Evolutionary conservation across 148 eudicot species (phyloP).

Genomic region (Fagopyrum tataricum): DNA sequence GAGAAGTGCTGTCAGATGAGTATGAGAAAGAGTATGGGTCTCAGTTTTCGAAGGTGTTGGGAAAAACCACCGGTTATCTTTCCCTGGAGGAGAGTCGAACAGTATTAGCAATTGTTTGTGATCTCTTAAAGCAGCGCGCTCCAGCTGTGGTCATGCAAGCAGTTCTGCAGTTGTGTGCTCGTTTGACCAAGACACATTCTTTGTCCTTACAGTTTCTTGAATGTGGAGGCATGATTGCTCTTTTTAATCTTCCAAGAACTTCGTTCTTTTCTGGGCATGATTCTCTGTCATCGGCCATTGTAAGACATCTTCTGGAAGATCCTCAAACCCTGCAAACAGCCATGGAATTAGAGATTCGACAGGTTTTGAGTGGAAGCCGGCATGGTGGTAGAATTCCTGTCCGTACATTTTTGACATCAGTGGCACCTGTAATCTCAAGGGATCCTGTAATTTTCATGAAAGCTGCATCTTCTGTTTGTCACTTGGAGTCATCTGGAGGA

Average conservation of each 20-base stretch:
- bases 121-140: slow-evolving; percentile 66
- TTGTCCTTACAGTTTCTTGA: slow-evolving; percentile 79
- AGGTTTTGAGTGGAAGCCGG: slow-evolving; percentile 66
- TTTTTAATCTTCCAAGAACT: slow-evolving; percentile 73
- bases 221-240: slow-evolving; percentile 73
- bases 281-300: slow-evolving; percentile 81
- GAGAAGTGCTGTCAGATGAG: slow-evolving; percentile 24
- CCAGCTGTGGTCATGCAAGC: slow-evolving; percentile 93
- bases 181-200: slow-evolving; percentile 79
- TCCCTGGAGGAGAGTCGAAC: slow-evolving; percentile 68
- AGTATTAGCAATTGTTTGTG: slow-evolving; percentile 63
- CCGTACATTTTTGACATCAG: slow-evolving; percentile 77
- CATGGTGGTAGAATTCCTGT: slow-evolving; percentile 71
- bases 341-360: slow-evolving; percentile 93
- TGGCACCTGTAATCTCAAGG: slow-evolving; percentile 90
- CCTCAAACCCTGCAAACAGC: slow-evolving; percentile 97
- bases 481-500: slow-evolving; percentile 84
- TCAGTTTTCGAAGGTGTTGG: slow-evolving; percentile 63
- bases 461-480: slow-evolving; percentile 81
- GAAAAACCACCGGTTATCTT: slow-evolving; percentile 77
- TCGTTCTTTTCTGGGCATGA: slow-evolving; percentile 90
- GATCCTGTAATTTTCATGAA: slow-evolving; percentile 80
- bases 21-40: slow-evolving; percentile 29
- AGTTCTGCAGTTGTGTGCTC: slow-evolving; percentile 79
- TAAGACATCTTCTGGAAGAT: slow-evolving; percentile 93